Percentiles rank a stretch among this genome's conserved stretches.
phyloP scores from a whole-genome alignment of 108 stramenopile species.

The Pseudonitzschia delicatissima region DNA sequence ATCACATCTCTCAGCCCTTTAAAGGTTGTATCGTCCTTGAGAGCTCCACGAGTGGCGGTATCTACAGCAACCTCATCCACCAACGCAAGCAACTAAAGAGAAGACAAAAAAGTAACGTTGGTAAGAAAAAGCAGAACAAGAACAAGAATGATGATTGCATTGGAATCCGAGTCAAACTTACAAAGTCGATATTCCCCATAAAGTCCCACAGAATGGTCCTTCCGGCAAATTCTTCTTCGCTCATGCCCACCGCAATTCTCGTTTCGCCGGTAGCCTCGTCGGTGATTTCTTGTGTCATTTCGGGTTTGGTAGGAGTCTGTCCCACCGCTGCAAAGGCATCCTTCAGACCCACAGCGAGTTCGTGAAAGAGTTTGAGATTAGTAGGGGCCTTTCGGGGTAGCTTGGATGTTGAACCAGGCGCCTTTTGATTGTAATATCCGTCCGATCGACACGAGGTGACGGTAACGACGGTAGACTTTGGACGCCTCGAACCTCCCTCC shows the following conservation, averaged over 20 bases:
- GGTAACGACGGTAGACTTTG: constrained; percentile 54
- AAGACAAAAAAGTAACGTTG: not conserved
- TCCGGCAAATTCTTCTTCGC: constrained; percentile 40
- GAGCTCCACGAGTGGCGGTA: constrained; percentile 79
- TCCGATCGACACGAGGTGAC: constrained; percentile 86
- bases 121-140: not conserved
- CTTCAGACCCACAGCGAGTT: constrained; percentile 82
- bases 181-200: constrained; percentile 80
- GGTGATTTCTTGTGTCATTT: constrained; percentile 14
- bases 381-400: constrained; percentile 77
- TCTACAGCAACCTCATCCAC: constrained; percentile 86
- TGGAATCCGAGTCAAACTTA: constrained; percentile 26
- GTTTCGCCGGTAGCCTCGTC: constrained; percentile 24
- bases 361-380: constrained; percentile 83
- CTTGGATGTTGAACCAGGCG: constrained; percentile 77
- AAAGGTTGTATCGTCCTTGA: constrained; percentile 83
- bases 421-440: constrained; percentile 84
- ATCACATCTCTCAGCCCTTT: constrained; percentile 82
- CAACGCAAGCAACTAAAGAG: constrained; percentile 56
- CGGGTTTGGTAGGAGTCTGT: constrained; percentile 49
- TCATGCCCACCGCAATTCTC: constrained; percentile 3
- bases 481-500: not conserved
- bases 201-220: constrained; percentile 69
- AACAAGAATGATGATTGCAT: not conserved
- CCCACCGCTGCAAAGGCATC: constrained; percentile 84